Evolutionary conservation across 768 basidiomycete species (phyloP).

Genomic region (Kwoniella dendrophila): DNA sequence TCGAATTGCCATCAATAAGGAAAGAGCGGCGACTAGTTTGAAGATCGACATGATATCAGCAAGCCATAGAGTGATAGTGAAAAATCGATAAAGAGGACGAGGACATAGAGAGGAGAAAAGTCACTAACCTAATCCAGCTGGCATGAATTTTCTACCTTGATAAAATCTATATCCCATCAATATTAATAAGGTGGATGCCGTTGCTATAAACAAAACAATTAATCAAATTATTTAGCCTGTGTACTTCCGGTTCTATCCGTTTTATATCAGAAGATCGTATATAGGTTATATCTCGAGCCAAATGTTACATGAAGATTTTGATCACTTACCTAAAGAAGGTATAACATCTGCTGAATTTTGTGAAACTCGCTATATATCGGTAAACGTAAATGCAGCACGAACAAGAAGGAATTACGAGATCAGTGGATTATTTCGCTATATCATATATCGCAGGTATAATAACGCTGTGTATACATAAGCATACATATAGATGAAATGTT

Average conservation of each 20-base stretch:
- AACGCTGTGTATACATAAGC: not conserved
- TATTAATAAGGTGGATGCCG: not conserved
- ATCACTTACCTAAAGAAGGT: slow-evolving; percentile 18
- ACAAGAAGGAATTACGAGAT: not conserved
- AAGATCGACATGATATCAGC: not conserved
- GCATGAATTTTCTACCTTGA: slow-evolving; percentile 27
- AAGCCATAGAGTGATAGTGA: not conserved
- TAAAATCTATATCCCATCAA: slow-evolving; percentile 22
- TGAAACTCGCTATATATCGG: slow-evolving; percentile 14
- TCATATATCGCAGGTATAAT: not conserved
- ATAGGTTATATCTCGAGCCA: not conserved
- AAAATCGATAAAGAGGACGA: not conserved
- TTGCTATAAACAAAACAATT: not conserved
- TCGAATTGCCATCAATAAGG: slow-evolving; percentile 18
- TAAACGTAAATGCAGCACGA: not conserved
- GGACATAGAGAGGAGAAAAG: not conserved
- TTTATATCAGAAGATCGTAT: not conserved
- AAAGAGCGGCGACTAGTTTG: slow-evolving; percentile 17
- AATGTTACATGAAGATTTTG: not conserved
- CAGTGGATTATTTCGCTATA: not conserved
- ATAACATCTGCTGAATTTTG: slow-evolving; percentile 14
- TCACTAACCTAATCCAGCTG: slow-evolving; percentile 26
- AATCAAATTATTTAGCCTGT: not conserved
- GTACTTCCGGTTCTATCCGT: not conserved
- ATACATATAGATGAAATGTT: not conserved